These are phyloP conservation scores for Pezicula carpinea DNA, from an alignment of 2,329 filamentous ascomycete genomes.

Conservation along the genomic window DNA sequence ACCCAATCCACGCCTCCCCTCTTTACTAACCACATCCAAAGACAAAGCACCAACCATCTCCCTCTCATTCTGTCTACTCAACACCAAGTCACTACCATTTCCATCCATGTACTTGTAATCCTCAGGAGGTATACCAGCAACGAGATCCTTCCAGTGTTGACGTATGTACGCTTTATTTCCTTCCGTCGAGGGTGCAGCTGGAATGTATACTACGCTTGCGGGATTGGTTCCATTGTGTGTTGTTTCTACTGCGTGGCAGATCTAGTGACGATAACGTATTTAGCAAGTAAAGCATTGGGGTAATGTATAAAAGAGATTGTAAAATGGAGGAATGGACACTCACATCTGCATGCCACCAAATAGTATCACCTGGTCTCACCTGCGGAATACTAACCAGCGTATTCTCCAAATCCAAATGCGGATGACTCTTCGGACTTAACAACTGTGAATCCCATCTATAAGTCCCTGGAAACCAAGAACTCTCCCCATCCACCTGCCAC, in stretches of 20 bases:
- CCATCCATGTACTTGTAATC: background rate
- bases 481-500: slow-evolving; percentile 29
- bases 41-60: background rate
- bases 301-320: background rate
- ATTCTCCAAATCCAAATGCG: slow-evolving; percentile 32
- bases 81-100: background rate
- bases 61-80: background rate
- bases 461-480: slow-evolving; percentile 33
- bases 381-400: slow-evolving; percentile 32
- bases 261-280: background rate
- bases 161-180: background rate
- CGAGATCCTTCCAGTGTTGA: background rate
- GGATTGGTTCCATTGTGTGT: background rate
- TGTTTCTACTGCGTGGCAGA: background rate
- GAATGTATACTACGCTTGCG: background rate
- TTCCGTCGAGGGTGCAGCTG: background rate
- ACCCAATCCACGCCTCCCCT: background rate
- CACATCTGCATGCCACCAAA: slow-evolving; percentile 37
- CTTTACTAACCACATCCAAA: background rate
- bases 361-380: slow-evolving; percentile 33
- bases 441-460: slow-evolving; percentile 28
- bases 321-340: slow-evolving; percentile 7
- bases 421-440: slow-evolving; percentile 31
- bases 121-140: background rate
- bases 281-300: background rate